A percentile compares a stretch with the other conserved stretches of the same genome.
These are phyloP conservation scores for Penicillium pulvis DNA, from an alignment of 495 filamentous ascomycete genomes.

Conservation along the genomic window DNA sequence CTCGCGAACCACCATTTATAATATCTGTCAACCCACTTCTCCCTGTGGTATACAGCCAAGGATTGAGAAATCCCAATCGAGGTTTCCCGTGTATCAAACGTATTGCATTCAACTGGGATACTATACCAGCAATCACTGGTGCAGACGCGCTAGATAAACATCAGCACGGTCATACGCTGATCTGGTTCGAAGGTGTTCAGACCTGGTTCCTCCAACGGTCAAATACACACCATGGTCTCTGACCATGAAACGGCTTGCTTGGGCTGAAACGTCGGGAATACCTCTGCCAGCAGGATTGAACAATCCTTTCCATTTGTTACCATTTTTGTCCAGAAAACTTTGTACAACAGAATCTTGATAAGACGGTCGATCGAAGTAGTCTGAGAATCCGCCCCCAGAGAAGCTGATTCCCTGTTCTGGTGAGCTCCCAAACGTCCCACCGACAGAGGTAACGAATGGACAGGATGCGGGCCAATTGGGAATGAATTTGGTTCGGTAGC, in stretches of 20 bases:
- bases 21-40: constrained; percentile 59
- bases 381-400: constrained; percentile 71
- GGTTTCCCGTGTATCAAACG: constrained; percentile 48
- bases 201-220: constrained; percentile 48
- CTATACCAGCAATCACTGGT: constrained; percentile 55
- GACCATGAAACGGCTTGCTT: constrained; percentile 43
- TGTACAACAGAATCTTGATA: constrained; percentile 65
- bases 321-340: constrained; percentile 51
- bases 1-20: constrained; percentile 52
- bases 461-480: constrained; percentile 77
- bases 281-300: constrained; percentile 67
- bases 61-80: constrained; percentile 64
- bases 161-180: constrained; percentile 8
- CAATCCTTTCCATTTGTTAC: constrained; percentile 41
- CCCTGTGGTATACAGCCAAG: constrained; percentile 58
- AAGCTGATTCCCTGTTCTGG: constrained; percentile 58
- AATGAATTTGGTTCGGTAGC: constrained; percentile 59
- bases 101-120: constrained; percentile 62
- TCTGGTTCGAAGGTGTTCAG: constrained; percentile 10
- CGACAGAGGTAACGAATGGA: constrained; percentile 78
- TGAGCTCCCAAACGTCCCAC: constrained; percentile 60
- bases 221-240: constrained; percentile 39
- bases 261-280: constrained; percentile 70
- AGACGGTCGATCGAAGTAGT: constrained; percentile 61
- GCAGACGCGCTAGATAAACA: constrained; percentile 42